A percentile compares a stretch with the other conserved stretches of the same genome.
Evolutionary conservation across 768 basidiomycete species (phyloP).

Genomic region (Lactarius sanguifluus): DNA sequence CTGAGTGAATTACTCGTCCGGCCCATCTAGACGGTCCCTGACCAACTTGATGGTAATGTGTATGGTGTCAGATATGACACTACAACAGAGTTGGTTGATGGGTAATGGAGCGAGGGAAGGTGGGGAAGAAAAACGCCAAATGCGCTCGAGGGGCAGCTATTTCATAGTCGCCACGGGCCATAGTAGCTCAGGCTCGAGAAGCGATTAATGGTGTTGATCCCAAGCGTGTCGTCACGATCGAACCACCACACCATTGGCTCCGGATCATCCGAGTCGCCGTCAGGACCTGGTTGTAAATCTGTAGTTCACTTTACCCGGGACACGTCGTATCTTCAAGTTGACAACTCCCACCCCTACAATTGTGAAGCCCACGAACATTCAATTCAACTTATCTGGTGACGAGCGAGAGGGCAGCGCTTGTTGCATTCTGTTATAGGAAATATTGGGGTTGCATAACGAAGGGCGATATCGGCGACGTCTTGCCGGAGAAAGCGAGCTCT

Average conservation of each 20-base stretch:
- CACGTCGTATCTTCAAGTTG: background rate
- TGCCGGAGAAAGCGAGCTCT: background rate
- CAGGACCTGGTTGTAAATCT: background rate
- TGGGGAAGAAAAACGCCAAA: background rate
- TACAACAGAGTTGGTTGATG: background rate
- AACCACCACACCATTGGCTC: no score
- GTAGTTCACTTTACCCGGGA: background rate
- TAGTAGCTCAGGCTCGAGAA: no score
- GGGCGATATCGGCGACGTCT: background rate
- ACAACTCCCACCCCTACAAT: background rate
- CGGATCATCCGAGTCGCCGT: no score
- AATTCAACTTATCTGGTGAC: background rate
- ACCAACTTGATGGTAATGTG: background rate
- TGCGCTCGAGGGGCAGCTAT: background rate
- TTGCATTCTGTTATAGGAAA: background rate
- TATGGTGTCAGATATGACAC: background rate
- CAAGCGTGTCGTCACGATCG: no score
- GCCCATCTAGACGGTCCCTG: background rate
- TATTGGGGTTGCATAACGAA: background rate
- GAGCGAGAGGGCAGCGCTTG: background rate
- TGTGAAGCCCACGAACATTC: background rate
- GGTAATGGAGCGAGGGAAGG: background rate
- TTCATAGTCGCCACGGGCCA: background rate
- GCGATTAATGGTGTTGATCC: no score
- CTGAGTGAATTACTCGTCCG: background rate